Percentiles rank a stretch among this genome's conserved stretches.
Conservation (phyloP, 2,329 filamentous ascomycete genomes). For the Phialophora verrucosa region DNA sequence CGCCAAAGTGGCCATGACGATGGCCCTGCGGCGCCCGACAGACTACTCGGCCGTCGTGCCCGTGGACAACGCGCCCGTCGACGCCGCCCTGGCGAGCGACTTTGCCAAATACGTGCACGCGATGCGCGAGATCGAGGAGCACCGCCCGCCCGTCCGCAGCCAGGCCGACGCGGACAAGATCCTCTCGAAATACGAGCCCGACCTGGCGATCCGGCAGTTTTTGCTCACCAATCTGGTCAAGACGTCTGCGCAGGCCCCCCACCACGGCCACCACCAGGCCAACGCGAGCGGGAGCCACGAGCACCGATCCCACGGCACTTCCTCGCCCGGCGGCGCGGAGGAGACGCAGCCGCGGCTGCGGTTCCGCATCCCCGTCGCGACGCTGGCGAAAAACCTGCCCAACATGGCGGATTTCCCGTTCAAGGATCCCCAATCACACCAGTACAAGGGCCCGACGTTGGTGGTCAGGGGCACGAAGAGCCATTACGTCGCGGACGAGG, state of each 20-base stretch:
- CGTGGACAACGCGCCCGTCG: slow-evolving; percentile 91
- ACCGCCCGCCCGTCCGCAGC: slow-evolving; percentile 24
- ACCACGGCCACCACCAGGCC: background rate
- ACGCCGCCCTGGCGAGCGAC: slow-evolving; percentile 73
- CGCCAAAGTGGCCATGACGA: slow-evolving; percentile 88
- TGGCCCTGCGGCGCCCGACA: slow-evolving; percentile 74
- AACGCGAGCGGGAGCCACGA: slow-evolving; percentile 50
- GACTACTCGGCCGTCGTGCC: slow-evolving; percentile 74
- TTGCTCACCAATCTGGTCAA: slow-evolving; percentile 77
- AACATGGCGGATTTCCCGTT: slow-evolving; percentile 90
- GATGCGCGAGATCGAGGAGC: slow-evolving; percentile 77
- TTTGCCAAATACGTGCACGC: slow-evolving; percentile 82
- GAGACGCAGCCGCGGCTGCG: slow-evolving; percentile 55
- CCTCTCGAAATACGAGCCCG: slow-evolving; percentile 48
- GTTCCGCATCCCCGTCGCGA: slow-evolving; percentile 80
- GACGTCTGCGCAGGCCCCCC: background rate
- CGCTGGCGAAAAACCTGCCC: slow-evolving; percentile 70
- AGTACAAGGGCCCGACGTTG: slow-evolving; percentile 78
- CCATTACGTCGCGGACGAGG: slow-evolving; percentile 49
- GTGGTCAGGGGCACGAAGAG: slow-evolving; percentile 65
- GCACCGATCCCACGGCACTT: slow-evolving; percentile 30
- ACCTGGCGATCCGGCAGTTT: slow-evolving; percentile 83
- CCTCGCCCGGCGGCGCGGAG: slow-evolving; percentile 29
- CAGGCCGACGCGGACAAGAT: slow-evolving; percentile 37
- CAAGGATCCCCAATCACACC: slow-evolving; percentile 68